Evolutionary conservation across 2,329 filamentous ascomycete species (phyloP), one percentile per base, ranked within the genome.

Genomic region (Teratosphaeria viscida): DNA sequence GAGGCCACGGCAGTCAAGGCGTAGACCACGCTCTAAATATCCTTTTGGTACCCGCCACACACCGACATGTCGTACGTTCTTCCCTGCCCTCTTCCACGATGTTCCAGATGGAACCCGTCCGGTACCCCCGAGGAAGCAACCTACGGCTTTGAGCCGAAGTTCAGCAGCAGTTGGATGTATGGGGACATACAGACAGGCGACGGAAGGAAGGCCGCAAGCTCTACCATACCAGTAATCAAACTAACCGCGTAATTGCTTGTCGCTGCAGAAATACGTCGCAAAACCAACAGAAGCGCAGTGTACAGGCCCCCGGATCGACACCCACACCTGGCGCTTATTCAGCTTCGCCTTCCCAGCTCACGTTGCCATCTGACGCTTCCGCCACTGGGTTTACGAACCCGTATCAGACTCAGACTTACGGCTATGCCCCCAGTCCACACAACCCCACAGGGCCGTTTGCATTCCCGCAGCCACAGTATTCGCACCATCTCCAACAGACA

Each of bases 241-340:
- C 43, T 49, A 49, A 49, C 43, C 43, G 43, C 43, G 43, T 19
- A 23, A 49, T 19, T 14, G 57, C 34, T 54, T 26, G 26, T 60
- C 49, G 60, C 58, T 57, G 29, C 60, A 72, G 69, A 63, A 78
- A 75, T 70, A 71, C 72, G 54, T 74, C 75, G 34, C 72, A 71
- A 58, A 71, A 73, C 63, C 43, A 49, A 49, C 70, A 74, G 67
- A 76, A 76, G 67, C 76, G 75, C 68, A 77, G 69, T 62, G 67
- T 76, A 65, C 76, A 77, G 64, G 74, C 73, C 35, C 74, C 73
- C 52, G 62, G 64, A 58, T 63, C 64, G 35, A 67, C 65, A 58
- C 58, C 66, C 37, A 67, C 65, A 58, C 58, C 66, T 43, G 64
- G 61, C 66, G 62, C 66, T 37, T 72, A 76, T 64, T 72, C 73